Conservation (phyloP, 371 early-diverging fungal genomes). For the Syncephalastrum monosporum region DNA sequence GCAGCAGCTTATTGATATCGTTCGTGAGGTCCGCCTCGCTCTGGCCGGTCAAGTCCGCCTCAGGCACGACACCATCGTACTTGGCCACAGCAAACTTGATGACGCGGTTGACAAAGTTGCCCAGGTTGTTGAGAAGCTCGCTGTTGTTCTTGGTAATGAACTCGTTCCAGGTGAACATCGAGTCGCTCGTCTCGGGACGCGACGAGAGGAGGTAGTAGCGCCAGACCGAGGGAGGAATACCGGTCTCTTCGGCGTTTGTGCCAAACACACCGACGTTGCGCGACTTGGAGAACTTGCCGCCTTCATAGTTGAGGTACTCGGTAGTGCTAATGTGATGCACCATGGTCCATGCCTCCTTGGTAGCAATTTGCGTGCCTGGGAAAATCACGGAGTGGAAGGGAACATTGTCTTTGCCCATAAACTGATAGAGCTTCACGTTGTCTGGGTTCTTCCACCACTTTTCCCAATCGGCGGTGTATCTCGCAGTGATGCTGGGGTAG, state of each 20-base stretch:
- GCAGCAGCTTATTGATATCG: conserved; percentile 80
- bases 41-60: conserved; percentile 44
- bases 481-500: conserved; percentile 96
- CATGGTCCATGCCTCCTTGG: conserved; percentile 88
- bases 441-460: conserved; percentile 99
- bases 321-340: conserved; percentile 95
- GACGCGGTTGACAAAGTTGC: conserved; percentile 98
- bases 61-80: conserved; percentile 80
- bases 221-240: conserved; percentile 95
- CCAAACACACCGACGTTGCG: conserved; percentile 99
- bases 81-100: conserved; percentile 93
- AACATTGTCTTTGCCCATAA: conserved; percentile 99
- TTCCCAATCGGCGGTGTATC: conserved; percentile 91
- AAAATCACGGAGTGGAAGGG: conserved; percentile 99
- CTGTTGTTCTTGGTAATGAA: conserved; percentile 94
- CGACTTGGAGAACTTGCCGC: conserved; percentile 98
- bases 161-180: conserved; percentile 95
- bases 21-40: conserved; percentile 66
- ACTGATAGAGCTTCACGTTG: conserved; percentile 95
- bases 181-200: conserved; percentile 98
- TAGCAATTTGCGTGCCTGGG: conserved; percentile 91
- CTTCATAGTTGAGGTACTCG: conserved; percentile 99
- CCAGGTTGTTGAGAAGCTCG: conserved; percentile 97
- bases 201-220: conserved; percentile 96
- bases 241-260: conserved; percentile 91